Base-by-base conservation (phyloP, 2,329 filamentous ascomycete species). In the Aspergillus floridensis region DNA sequence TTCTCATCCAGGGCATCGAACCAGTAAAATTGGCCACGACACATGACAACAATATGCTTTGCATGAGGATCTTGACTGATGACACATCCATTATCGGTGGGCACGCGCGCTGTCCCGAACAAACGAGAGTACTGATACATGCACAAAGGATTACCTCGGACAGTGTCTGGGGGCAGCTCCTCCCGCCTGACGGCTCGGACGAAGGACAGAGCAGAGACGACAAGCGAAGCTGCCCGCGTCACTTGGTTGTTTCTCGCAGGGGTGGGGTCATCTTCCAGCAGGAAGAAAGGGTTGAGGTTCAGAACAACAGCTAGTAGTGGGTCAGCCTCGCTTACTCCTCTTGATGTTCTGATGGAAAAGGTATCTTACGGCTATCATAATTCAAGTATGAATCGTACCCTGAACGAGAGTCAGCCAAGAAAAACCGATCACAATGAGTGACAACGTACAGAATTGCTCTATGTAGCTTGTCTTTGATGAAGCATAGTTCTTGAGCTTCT, bases 321-420 rank as follows among this genome's bases (percentile, higher is more conserved):
- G 57, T 67, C 29, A 68, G 64, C 14, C 5, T 16, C 11, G 32
- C 32, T 35, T 55, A 60, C 52, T 11, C 19, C 31, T 31, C 26
- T 14, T 14, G 46, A 57, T 16, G 19, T 31, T n/a, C 5, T 46
- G 19, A 21, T 24, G 50, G 29, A 10, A 51, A 11, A 53, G 69
- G 16, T 16, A 21, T 55, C 78, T 74, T 63, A 80, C 78, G 93
- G 71, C 97, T 98, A 74, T 98, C 95, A 72, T 89, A 99, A 78
- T 98, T 98, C 63, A 99, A 83, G 72, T 98, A 99, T 31, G 95
- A 98, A 75, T 99, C 95, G 74, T 98, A 98, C 95, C 93, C 93
- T 96, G 54, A 4, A 19, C 11, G 21, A 10, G n/a, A n/a, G 55
- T 66, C 51, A 67, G 65, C 24, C 12, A 11, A 2, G 7, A 10